Evolutionary conservation across 2,329 filamentous ascomycete genomes (phyloP).

Genomic region (Samsoniella hepiali): DNA sequence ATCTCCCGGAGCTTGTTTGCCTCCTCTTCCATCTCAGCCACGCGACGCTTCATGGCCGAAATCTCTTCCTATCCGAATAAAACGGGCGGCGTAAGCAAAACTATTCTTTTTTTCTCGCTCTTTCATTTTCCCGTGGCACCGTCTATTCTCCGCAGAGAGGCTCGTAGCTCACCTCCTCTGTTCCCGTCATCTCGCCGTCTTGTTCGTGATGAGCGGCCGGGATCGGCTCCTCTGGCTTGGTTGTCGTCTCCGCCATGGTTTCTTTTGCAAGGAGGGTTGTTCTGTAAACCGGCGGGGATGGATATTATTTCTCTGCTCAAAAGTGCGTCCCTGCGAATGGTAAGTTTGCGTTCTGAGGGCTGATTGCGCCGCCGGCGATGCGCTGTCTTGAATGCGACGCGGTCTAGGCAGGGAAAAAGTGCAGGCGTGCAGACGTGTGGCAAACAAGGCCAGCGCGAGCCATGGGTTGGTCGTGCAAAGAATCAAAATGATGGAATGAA

Average conservation of each 20-base stretch:
- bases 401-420: neutral
- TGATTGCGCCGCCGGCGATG: neutral
- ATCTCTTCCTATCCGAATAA: constrained; percentile 65
- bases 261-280: neutral
- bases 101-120: neutral
- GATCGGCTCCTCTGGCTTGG: constrained; percentile 19
- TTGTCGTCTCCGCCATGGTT: constrained; percentile 18
- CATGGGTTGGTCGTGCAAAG: neutral
- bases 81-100: constrained; percentile 12
- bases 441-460: neutral
- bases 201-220: constrained; percentile 16
- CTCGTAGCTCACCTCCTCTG: constrained; percentile 20
- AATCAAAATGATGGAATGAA: neutral
- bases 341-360: neutral
- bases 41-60: constrained; percentile 79
- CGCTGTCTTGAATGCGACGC: constrained; percentile 11
- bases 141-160: neutral
- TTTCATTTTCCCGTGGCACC: neutral
- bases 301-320: neutral
- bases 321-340: neutral
- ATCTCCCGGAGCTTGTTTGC: constrained; percentile 82
- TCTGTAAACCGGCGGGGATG: neutral
- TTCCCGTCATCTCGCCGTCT: constrained; percentile 17
- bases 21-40: constrained; percentile 89
- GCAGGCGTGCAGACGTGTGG: neutral